These are phyloP conservation scores for Leccinum subatratum DNA, from an alignment of 1,284 basidiomycete species.

Conservation along the genomic window DNA sequence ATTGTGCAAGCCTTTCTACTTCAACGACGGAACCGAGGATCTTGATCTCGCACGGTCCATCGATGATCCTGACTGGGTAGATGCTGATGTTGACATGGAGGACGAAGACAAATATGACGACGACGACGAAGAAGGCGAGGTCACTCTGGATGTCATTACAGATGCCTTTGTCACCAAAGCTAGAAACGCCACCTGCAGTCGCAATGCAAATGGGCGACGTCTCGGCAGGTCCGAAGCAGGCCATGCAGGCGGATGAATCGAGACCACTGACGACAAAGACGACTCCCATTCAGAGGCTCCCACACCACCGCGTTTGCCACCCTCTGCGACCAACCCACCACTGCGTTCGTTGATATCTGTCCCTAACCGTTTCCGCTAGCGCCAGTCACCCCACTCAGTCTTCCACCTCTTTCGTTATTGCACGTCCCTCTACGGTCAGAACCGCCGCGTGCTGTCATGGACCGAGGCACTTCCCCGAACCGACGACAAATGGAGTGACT, in stretches of 20 bases:
- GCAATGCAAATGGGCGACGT: conserved; percentile 10
- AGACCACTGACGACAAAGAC: conserved; percentile 3
- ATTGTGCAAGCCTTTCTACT: conserved; percentile 12
- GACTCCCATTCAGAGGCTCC: background rate
- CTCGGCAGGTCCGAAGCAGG: background rate
- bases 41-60: conserved; percentile 19
- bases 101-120: conserved; percentile 33
- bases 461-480: conserved; percentile 32
- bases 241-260: conserved; percentile 9
- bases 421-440: conserved; percentile 33
- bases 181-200: background rate
- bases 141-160: conserved; percentile 11
- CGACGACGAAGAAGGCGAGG: conserved; percentile 28
- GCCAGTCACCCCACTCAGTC: conserved; percentile 7
- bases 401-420: conserved; percentile 30
- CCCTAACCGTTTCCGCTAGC: conserved; percentile 10
- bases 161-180: conserved; percentile 12
- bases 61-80: conserved; percentile 29
- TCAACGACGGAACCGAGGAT: conserved; percentile 23
- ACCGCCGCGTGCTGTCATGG: conserved; percentile 34
- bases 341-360: conserved; percentile 8
- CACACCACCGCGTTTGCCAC: background rate
- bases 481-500: conserved; percentile 29
- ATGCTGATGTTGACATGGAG: conserved; percentile 31
- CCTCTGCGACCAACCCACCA: conserved; percentile 2